These are phyloP conservation scores for Parathielavia hyrcaniae DNA, from an alignment of 495 filamentous ascomycete genomes.

Conservation along the genomic window DNA sequence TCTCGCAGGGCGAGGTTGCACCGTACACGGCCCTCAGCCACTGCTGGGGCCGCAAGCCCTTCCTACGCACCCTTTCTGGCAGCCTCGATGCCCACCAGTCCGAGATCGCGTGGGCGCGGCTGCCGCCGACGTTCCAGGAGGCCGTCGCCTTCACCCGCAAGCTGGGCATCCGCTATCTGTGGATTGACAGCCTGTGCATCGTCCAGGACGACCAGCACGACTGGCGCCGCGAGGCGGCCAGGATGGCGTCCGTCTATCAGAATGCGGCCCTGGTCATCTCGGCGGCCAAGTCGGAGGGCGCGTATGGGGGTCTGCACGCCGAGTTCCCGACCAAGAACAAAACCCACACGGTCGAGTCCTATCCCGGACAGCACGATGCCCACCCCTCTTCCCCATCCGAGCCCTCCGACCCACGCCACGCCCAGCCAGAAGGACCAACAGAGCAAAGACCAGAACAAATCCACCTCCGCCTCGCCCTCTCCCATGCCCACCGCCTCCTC, in stretches of 20 bases:
- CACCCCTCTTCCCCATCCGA: not conserved
- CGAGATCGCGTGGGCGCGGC: constrained; percentile 1
- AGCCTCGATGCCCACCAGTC: constrained; percentile 2
- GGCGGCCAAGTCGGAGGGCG: constrained; percentile 1
- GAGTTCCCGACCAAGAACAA: not conserved
- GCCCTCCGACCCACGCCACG: too few species aligned
- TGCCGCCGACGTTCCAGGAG: constrained; percentile 26
- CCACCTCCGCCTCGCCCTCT: constrained; percentile 8
- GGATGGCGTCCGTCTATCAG: constrained; percentile 16
- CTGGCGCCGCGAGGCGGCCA: constrained; percentile 15
- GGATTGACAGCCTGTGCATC: constrained; percentile 37
- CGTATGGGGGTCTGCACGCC: constrained; percentile 10
- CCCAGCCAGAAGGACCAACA: not conserved
- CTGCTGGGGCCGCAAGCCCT: constrained; percentile 11
- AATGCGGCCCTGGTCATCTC: constrained; percentile 17
- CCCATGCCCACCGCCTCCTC: constrained; percentile 2
- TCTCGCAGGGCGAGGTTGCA: constrained; percentile 1
- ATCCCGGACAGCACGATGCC: not conserved
- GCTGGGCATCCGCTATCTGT: constrained; percentile 33
- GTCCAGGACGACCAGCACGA: constrained; percentile 30
- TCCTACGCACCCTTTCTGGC: constrained; percentile 2
- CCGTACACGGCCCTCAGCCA: constrained; percentile 6
- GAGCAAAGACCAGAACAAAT: not conserved
- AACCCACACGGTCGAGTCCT: not conserved
- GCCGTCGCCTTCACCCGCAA: constrained; percentile 20